Evolutionary conservation across 768 basidiomycete species (phyloP), one percentile per base, ranked within the genome.

Genomic region (Mycena haematopus): DNA sequence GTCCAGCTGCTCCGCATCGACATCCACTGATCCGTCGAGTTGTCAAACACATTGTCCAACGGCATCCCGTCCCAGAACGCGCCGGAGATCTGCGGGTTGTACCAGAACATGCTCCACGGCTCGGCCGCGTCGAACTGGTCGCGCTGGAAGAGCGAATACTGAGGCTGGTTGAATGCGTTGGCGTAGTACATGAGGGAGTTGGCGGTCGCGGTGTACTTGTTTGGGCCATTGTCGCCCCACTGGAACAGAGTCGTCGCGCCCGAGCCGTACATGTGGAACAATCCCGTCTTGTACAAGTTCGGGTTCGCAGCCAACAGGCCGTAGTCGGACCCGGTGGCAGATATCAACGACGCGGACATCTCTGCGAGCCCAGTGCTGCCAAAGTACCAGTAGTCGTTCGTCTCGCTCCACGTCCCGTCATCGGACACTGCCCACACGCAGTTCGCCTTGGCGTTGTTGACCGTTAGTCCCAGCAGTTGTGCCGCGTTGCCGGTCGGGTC

Each of bases 1-100:
- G 96, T 96, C 95, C 95, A 99, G 62, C 88, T 90, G 63, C 90
- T 91, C 66, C 97, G 82, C 89, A 94, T 95, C 11, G 95, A 87
- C 24, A 82, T 89, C 97, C 97, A 99, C 68, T 91, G 89, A 69
- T 92, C 91, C 10, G 82, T 74, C 25, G 64, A 66, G 67, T 90
- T 85, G 70, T 84, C 79, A 75, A 98, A 99, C 80, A 88, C 87
- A 65, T 85, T 80, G 75, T 99, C 97, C 44, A 99, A 83, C 0
- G 90, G 75, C 54, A 90, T 74, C 49, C 87, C 88, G 71, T 95
- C 86, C 96, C 96, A 99, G 81, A 91, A 99, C 40, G 95, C 95
- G 47, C 97, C 65, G 6, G 40, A 45, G 95, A 10, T 17, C 24
- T 66, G 81, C 74, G 50, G 89, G 50, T 66, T 63, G 75, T 99